phyloP scores from a whole-genome alignment of 2,329 filamentous ascomycete genomes.

The Cryoendolithus antarcticus region DNA sequence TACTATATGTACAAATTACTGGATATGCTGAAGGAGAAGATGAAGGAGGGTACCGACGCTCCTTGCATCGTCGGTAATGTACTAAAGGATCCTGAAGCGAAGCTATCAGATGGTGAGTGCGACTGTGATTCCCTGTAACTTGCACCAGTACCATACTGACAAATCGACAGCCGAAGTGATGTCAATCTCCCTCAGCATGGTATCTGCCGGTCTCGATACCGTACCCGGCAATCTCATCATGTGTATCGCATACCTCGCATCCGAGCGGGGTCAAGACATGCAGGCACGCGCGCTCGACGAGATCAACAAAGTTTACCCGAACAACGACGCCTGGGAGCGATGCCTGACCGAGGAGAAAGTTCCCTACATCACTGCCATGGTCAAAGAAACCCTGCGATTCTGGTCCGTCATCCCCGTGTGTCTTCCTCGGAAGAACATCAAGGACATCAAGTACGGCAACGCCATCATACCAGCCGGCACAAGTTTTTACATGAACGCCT shows the following conservation, averaged over 20 bases:
- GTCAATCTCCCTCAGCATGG: conserved; percentile 71
- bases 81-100: conserved; percentile 55
- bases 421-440: conserved; percentile 59
- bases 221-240: conserved; percentile 70
- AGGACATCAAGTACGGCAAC: conserved; percentile 57
- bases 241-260: conserved; percentile 65
- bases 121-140: conserved; percentile 33
- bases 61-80: conserved; percentile 61
- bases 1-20: conserved; percentile 46
- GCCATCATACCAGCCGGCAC: conserved; percentile 60
- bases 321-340: conserved; percentile 63
- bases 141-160: conserved; percentile 31
- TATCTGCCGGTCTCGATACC: conserved; percentile 69
- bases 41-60: conserved; percentile 47
- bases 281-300: conserved; percentile 58
- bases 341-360: conserved; percentile 64
- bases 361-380: conserved; percentile 63
- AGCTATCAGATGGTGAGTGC: conserved; percentile 50
- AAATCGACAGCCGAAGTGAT: conserved; percentile 61
- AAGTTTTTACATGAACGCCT: conserved; percentile 71
- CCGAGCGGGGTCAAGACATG: conserved; percentile 53
- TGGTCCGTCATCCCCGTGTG: conserved; percentile 72
- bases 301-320: conserved; percentile 58
- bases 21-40: conserved; percentile 31
- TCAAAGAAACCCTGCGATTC: conserved; percentile 67